phyloP scores from a whole-genome alignment of 192 early-diverging fungal genomes.

The Anaeromyces robustus region DNA sequence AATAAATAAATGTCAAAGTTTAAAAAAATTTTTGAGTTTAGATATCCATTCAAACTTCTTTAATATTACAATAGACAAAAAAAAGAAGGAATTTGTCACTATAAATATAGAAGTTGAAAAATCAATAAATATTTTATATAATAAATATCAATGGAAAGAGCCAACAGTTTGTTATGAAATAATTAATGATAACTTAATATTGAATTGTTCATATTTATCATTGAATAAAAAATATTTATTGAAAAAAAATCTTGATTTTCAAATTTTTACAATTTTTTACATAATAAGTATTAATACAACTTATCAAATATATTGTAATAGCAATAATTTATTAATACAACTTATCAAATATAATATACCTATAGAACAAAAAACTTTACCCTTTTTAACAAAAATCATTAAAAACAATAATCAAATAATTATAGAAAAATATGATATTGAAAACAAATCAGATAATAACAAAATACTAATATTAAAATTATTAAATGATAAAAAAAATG shows the following conservation, averaged over 20 bases:
- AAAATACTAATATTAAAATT: no score
- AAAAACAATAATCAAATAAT: neutral
- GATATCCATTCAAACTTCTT: neutral
- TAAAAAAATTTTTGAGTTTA: neutral
- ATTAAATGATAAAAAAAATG: no score
- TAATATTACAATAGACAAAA: neutral
- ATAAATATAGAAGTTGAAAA: no score
- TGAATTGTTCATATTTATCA: neutral
- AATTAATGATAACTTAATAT: neutral
- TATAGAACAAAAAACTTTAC: neutral
- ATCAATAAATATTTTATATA: no score
- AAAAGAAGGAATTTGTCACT: no score
- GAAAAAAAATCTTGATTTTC: neutral
- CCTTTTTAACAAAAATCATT: neutral
- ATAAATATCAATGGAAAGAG: no score
- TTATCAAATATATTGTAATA: neutral
- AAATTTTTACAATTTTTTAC: neutral
- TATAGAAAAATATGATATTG: no score
- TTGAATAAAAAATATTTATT: neutral
- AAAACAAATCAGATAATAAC: no score
- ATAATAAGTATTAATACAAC: neutral
- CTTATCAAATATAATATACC: neutral
- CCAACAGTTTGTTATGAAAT: no score
- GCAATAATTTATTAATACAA: neutral
- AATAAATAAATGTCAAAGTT: neutral